These are phyloP conservation scores for Zygosaccharomyces bisporus DNA, from an alignment of 805 yeast genomes.

Conservation along the genomic window DNA sequence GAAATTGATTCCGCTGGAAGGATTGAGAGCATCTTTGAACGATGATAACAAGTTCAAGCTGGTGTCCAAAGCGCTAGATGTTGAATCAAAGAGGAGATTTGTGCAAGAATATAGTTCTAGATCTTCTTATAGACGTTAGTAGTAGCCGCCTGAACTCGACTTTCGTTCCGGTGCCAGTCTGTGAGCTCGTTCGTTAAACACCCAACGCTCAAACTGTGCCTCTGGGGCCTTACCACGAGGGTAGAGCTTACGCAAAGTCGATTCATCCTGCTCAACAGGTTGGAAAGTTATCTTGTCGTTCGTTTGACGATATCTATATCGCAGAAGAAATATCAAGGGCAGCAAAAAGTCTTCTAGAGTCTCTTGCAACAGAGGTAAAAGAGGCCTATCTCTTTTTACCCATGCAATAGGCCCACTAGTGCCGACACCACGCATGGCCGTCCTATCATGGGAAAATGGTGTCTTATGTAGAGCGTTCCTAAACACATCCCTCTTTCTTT, in stretches of 20 bases:
- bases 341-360: conserved; percentile 29
- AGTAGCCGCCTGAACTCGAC: conserved; percentile 9
- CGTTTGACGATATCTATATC: conserved; percentile 29
- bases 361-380: conserved; percentile 26
- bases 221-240: conserved; percentile 32
- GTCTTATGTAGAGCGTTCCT: conserved; percentile 13
- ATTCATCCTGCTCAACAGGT: conserved; percentile 19
- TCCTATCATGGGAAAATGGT: neutral
- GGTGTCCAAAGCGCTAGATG: conserved; percentile 44
- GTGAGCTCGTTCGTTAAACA: conserved; percentile 15
- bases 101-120: conserved; percentile 31
- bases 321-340: conserved; percentile 27
- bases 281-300: conserved; percentile 32
- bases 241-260: conserved; percentile 14
- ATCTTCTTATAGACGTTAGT: conserved; percentile 9
- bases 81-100: conserved; percentile 45
- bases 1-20: conserved; percentile 23
- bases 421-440: neutral
- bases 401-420: conserved; percentile 1
- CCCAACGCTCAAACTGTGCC: conserved; percentile 24
- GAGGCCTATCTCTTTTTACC: conserved; percentile 7
- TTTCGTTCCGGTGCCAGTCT: conserved; percentile 2
- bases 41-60: conserved; percentile 48
- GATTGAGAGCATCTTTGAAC: conserved; percentile 35
- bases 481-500: conserved; percentile 17